A percentile compares a stretch with the other conserved stretches of the same genome.
Evolutionary conservation across 2,329 filamentous ascomycete species (phyloP).

Genomic region (Aureobasidium uvarum): DNA sequence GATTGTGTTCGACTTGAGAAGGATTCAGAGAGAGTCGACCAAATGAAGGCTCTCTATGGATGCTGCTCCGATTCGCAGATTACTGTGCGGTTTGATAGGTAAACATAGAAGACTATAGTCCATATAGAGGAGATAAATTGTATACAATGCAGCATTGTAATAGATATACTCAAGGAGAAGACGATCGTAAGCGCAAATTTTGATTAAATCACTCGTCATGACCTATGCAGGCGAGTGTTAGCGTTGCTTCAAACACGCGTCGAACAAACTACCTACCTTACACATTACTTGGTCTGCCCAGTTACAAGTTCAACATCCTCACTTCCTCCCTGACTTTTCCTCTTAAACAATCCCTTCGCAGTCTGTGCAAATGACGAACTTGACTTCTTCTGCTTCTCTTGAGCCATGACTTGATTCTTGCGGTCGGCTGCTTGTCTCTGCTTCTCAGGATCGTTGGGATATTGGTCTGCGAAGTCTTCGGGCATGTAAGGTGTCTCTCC

Average conservation of each 20-base stretch:
- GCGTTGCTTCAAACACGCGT: neutral
- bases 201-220: too few relatives aligned
- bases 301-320: neutral
- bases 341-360: constrained; percentile 4
- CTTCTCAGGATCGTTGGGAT: constrained; percentile 2
- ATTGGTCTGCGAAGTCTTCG: constrained; percentile 14
- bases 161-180: too few relatives aligned
- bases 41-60: neutral
- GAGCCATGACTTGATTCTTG: neutral
- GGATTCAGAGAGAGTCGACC: neutral
- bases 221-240: neutral
- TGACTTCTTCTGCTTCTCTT: neutral
- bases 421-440: constrained; percentile 3
- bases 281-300: neutral
- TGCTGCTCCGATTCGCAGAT: neutral
- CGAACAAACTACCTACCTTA: too few relatives aligned
- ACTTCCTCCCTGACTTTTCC: neutral
- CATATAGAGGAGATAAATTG: too few relatives aligned
- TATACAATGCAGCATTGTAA: too few relatives aligned
- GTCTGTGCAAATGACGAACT: neutral
- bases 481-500: constrained; percentile 1
- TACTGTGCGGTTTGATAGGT: neutral
- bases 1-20: neutral
- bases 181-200: too few relatives aligned
- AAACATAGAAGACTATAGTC: too few relatives aligned